Conservation (phyloP, 2,329 filamentous ascomycete genomes). For the Claviceps humidiphila region DNA sequence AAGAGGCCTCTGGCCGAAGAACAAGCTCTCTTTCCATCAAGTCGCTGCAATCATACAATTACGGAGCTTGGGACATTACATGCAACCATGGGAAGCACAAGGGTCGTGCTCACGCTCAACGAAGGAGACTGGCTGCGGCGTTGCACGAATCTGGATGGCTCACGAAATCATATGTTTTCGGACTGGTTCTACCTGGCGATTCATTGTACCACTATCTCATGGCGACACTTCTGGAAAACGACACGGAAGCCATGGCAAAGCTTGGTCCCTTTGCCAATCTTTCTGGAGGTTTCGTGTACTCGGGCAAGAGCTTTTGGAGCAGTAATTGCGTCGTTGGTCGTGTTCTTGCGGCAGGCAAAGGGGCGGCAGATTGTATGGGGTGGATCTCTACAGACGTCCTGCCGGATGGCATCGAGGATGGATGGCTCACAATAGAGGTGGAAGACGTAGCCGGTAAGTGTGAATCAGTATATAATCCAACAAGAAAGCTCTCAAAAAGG, state of each 20-base stretch:
- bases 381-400: conserved; percentile 51
- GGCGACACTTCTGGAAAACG: conserved; percentile 51
- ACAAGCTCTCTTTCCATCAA: conserved; percentile 21
- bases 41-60: conserved; percentile 32
- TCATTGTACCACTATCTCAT: conserved; percentile 50
- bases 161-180: conserved; percentile 54
- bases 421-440: conserved; percentile 46
- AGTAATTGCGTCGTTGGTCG: conserved; percentile 51
- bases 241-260: conserved; percentile 42
- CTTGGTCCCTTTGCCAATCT: conserved; percentile 49
- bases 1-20: conserved; percentile 20
- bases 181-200: conserved; percentile 52
- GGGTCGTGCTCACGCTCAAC: conserved; percentile 25
- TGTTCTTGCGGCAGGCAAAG: conserved; percentile 48
- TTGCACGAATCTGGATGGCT: conserved; percentile 51
- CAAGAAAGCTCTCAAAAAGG: not conserved
- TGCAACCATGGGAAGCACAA: conserved; percentile 17
- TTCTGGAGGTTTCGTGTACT: conserved; percentile 51
- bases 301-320: conserved; percentile 55
- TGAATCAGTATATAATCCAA: not conserved
- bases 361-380: conserved; percentile 52
- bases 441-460: conserved; percentile 38
- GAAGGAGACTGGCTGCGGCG: conserved; percentile 42
- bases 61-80: conserved; percentile 27
- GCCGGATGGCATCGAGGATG: conserved; percentile 36